Evolutionary conservation across 2,329 filamentous ascomycete species (phyloP), one percentile per base, ranked within the genome.

Genomic region (Alternaria longipes): DNA sequence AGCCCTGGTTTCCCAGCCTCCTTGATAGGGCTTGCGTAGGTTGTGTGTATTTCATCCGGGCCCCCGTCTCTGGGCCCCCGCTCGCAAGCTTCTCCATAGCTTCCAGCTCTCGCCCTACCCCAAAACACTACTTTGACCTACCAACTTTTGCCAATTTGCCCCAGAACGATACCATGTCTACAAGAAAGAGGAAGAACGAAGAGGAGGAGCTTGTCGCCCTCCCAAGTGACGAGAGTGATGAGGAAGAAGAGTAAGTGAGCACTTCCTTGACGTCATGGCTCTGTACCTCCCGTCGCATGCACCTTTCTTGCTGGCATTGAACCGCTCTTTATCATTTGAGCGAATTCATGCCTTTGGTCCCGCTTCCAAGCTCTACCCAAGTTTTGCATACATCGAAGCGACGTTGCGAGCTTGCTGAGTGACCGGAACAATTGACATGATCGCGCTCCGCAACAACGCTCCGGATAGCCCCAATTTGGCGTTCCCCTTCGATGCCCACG

Each of bases 111-210:
- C 34, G 12, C 32, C 26, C 30, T 49, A 28, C 60, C 55, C 63
- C 61, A 59, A 51, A 69, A 64, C 67, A 68, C 65, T 62, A 64
- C 62, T 66, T 65, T 44, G 46, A 38, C 46, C 56, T 52, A 38
- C 52, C 58, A 41, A 47, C 24, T 41, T 51, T 60, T 47, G 50
- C 60, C 50, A 56, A 30, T 46, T 47, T 24, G 55, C 54, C 18
- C 46, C 40, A 68, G 52, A 61, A 80, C 24, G 12, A 24, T 20
- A 36, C 18, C 16, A 60, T 81, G 80, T 78, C 79, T 42, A 81
- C 80, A 51, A 79, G 80, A 68, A 81, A 82, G 72, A 77, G 80
- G 65, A 81, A 81, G 76, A 77, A 81, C 49, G 78, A 80, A 54
- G 77, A 80, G 64, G 79, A 80, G 67, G 80, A 82, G 77, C 78